phyloP scores from a whole-genome alignment of 257 asterid genomes.

The Eustoma russellianum region DNA sequence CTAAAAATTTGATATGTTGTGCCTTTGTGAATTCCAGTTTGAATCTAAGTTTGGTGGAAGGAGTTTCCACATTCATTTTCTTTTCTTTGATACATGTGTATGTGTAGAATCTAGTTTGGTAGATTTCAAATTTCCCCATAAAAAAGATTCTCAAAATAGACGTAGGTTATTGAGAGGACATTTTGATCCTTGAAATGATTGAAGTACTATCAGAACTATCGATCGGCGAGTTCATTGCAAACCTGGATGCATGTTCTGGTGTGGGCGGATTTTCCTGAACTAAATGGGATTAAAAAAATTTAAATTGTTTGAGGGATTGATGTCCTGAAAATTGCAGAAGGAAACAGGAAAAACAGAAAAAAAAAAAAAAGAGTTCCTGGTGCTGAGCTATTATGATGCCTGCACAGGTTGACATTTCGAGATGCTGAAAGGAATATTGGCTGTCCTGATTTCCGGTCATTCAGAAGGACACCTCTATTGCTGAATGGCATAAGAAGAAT shows the following conservation, averaged over 20 bases:
- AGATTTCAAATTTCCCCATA: background rate
- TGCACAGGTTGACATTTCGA: slow-evolving; percentile 33
- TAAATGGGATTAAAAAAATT: background rate
- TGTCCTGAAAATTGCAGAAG: background rate
- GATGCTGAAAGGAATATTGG: slow-evolving; percentile 24
- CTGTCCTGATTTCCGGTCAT: slow-evolving; percentile 19
- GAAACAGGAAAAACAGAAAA: too few relatives aligned
- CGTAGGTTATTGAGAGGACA: background rate
- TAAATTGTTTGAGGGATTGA: background rate
- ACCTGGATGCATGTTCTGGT: background rate
- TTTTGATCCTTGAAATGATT: background rate
- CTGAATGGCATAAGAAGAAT: slow-evolving; percentile 16
- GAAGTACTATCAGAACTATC: too few relatives aligned
- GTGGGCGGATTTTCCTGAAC: background rate
- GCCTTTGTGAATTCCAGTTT: background rate
- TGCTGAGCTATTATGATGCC: slow-evolving; percentile 10
- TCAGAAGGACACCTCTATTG: slow-evolving; percentile 24
- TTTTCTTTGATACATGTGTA: background rate
- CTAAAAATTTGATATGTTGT: background rate
- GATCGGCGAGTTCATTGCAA: too few relatives aligned
- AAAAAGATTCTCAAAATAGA: background rate
- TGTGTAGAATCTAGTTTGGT: background rate
- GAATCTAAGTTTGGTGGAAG: background rate
- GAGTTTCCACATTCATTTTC: background rate
- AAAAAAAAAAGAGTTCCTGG: background rate